These are phyloP conservation scores for Ottelia alismoides DNA, from an alignment of 106 monocot genomes.

Conservation along the genomic window DNA sequence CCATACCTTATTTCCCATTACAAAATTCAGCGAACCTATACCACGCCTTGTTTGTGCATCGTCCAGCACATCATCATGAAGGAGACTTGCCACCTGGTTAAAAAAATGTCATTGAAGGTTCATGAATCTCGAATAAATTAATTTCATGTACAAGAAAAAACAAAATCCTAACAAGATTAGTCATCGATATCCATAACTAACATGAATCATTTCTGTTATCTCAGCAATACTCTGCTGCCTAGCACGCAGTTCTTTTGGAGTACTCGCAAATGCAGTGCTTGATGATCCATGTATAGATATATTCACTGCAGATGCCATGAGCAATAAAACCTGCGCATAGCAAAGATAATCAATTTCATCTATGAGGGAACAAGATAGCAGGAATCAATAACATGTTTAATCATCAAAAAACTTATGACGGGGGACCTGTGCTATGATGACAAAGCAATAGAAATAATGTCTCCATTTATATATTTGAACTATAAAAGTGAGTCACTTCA, in stretches of 20 bases:
- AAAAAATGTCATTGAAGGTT: not conserved
- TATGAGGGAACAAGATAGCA: too few relatives aligned
- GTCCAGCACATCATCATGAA: constrained; percentile 90
- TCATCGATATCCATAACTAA: too few relatives aligned
- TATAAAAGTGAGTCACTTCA: too few relatives aligned
- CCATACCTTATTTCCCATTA: constrained; percentile 94
- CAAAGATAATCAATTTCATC: too few relatives aligned
- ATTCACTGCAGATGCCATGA: constrained; percentile 73
- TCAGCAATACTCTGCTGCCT: constrained; percentile 67
- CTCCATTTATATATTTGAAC: too few relatives aligned
- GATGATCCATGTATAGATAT: constrained; percentile 36
- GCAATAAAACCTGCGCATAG: constrained; percentile 63
- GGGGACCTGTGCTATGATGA: too few relatives aligned
- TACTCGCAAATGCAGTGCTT: constrained; percentile 20
- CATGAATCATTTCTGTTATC: constrained; percentile 95
- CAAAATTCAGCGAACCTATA: constrained; percentile 64
- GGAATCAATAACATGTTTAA: too few relatives aligned
- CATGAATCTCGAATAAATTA: not conserved
- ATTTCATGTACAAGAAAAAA: too few relatives aligned
- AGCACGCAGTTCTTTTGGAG: constrained; percentile 30
- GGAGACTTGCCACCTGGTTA: constrained; percentile 75
- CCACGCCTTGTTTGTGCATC: constrained; percentile 91
- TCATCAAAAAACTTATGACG: too few relatives aligned
- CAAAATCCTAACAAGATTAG: too few relatives aligned
- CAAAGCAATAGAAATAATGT: too few relatives aligned